These are phyloP conservation scores for Cinnamomum micranthum DNA, from an alignment of 164 flowering plant species.

Conservation along the genomic window DNA sequence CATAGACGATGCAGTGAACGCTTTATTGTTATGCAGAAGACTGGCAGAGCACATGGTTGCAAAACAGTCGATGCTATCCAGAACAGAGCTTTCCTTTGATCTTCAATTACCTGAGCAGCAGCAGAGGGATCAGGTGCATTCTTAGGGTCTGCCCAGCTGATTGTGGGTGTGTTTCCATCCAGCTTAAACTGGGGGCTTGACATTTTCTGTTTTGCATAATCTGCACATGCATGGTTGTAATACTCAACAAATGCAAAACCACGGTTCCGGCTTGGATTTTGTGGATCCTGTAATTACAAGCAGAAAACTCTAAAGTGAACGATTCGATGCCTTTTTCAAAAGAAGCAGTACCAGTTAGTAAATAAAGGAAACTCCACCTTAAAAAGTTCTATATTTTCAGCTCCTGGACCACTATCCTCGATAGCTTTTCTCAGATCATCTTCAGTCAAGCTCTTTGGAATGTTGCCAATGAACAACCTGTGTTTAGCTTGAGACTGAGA, in stretches of 20 bases:
- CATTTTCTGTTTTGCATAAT: constrained; percentile 90
- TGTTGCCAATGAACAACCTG: constrained; percentile 90
- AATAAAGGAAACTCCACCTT: constrained; percentile 45
- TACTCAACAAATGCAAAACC: constrained; percentile 96
- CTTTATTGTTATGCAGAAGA: background rate
- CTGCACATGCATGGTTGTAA: constrained; percentile 98
- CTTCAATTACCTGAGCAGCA: constrained; percentile 68
- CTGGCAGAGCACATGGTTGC: background rate
- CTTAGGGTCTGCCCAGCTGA: constrained; percentile 96
- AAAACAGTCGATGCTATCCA: background rate
- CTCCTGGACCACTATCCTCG: constrained; percentile 85
- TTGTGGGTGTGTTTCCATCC: constrained; percentile 81
- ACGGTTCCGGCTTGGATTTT: constrained; percentile 74
- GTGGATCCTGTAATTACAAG: constrained; percentile 69
- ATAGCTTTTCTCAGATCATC: constrained; percentile 67
- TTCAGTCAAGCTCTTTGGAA: constrained; percentile 88
- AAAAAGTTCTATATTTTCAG: constrained; percentile 79
- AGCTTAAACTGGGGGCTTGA: constrained; percentile 62
- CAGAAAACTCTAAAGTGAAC: constrained; percentile 4
- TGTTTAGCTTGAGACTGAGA: constrained; percentile 84
- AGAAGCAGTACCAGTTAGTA: constrained; percentile 2
- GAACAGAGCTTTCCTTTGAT: background rate
- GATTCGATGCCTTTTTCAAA: background rate
- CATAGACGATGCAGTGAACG: background rate
- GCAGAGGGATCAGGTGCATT: constrained; percentile 68